Evolutionary conservation across 2,329 filamentous ascomycete species (phyloP), one percentile per base, ranked within the genome.

Genomic region (Colletotrichum chrysophilum): DNA sequence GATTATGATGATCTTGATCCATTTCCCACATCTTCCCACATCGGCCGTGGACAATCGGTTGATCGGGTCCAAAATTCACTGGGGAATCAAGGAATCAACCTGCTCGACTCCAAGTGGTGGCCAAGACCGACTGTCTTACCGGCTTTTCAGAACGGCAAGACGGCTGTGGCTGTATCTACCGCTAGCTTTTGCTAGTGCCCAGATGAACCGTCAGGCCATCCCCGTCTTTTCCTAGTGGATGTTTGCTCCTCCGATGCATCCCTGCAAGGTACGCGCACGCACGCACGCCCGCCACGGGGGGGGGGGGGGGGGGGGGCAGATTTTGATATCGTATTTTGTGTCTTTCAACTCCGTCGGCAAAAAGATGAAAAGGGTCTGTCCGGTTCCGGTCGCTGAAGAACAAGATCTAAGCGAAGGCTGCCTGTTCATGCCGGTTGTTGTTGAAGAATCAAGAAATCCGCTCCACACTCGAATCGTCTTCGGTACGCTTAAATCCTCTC

Each of bases 1-100:
- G 61, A 67, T 73, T 68, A 52, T 58, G 64, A 75, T 75, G 64
- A 75, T 75, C 64, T 68, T 48, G 43, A 13, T 24, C 30, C 43
- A 16, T 26, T 36, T 58, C 32, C 34, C 28, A 61, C 28, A 24
- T 43, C 32, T 52, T 52, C 43, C 30, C 55, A 61, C 34, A 24
- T 56, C 32, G 66, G 52, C 26, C 30, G 48, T 62, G 55, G 61
- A 30, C 30, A n/a, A 64, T 48, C 26, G 36, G 68, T 61, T 36
- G 16, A 68, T 48, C 26, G 52, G 68, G 61, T 4, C 61, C 55
- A 43, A 36, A 64, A 61, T 38, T 55, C 32, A 58, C 2, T 61
- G 58, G 58, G n/a, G 43, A 56, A 60, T 52, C 43, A 21, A 52
- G 43, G n/a, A 52, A 52, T 21, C 43, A 66, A 52, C 38, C 66